These are phyloP conservation scores for Russula olivacea DNA, from an alignment of 768 basidiomycete genomes.

Conservation along the genomic window DNA sequence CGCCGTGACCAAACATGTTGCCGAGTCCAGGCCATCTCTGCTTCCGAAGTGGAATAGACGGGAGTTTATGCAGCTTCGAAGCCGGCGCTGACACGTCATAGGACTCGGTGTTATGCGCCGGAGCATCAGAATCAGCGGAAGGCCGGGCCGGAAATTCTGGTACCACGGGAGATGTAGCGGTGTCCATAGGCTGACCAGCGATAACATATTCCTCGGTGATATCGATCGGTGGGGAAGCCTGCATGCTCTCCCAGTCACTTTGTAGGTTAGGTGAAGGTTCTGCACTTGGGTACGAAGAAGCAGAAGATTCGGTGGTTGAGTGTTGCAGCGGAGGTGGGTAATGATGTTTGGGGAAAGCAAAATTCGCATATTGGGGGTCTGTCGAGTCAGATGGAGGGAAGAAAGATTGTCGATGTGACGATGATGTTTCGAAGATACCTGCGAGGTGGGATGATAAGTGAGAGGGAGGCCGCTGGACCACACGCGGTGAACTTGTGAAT, in stretches of 20 bases:
- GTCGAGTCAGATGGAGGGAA: constrained; percentile 12
- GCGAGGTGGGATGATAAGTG: constrained; percentile 15
- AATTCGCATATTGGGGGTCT: constrained; percentile 21
- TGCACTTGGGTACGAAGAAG: constrained; percentile 23
- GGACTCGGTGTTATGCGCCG: constrained; percentile 31
- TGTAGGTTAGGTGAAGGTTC: constrained; percentile 25
- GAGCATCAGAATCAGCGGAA: constrained; percentile 36
- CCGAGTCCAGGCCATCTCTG: constrained; percentile 62
- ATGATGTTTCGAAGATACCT: constrained; percentile 17
- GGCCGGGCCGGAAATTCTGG: constrained; percentile 47
- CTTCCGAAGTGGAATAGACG: constrained; percentile 58
- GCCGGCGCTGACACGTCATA: constrained; percentile 38
- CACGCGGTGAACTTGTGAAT: constrained; percentile 22
- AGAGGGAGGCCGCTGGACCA: constrained; percentile 16
- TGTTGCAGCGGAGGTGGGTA: constrained; percentile 23
- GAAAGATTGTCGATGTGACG: constrained; percentile 24
- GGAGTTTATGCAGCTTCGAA: constrained; percentile 53
- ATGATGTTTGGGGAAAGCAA: constrained; percentile 15
- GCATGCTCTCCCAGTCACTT: constrained; percentile 52
- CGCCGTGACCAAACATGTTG: constrained; percentile 62
- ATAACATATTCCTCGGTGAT: constrained; percentile 37
- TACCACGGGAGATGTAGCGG: constrained; percentile 46
- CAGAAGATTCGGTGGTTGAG: constrained; percentile 21
- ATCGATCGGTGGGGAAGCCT: constrained; percentile 49
- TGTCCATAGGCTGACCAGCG: constrained; percentile 44